A percentile compares a stretch with the other conserved stretches of the same genome.
phyloP scores from a whole-genome alignment of 768 basidiomycete species.

The Omphalotus guepiniiformis region DNA sequence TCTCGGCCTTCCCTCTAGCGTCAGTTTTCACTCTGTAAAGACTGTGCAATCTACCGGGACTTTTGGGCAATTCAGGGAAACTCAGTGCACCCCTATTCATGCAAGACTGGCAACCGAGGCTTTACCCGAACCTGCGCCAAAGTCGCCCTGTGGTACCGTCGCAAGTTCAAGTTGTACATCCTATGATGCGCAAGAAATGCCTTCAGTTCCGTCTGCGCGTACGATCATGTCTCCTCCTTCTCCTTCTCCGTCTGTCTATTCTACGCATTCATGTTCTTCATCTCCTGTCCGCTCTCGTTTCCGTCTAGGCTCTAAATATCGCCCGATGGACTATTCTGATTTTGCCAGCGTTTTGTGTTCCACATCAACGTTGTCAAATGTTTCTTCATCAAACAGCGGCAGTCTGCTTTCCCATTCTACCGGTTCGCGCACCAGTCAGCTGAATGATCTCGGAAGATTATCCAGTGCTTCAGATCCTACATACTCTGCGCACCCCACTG shows the following conservation, averaged over 20 bases:
- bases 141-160: neutral
- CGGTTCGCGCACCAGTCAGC: constrained; percentile 10
- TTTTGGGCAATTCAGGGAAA: constrained; percentile 2
- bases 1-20: neutral
- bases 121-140: neutral
- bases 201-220: constrained; percentile 11
- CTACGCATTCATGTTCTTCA: constrained; percentile 11
- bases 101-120: neutral
- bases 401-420: neutral
- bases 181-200: neutral
- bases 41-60: constrained; percentile 1
- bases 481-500: no score
- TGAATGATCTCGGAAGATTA: no score
- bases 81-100: neutral
- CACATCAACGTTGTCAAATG: neutral
- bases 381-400: constrained; percentile 11
- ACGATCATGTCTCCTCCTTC: constrained; percentile 26
- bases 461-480: no score
- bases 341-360: neutral
- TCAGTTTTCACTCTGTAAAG: constrained; percentile 1
- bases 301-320: no score
- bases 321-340: neutral
- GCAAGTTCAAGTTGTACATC: neutral
- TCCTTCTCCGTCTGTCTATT: constrained; percentile 22
- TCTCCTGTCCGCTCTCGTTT: neutral